These are phyloP conservation scores for Trichoderma virens DNA, from an alignment of 495 filamentous ascomycete species.

Conservation along the genomic window DNA sequence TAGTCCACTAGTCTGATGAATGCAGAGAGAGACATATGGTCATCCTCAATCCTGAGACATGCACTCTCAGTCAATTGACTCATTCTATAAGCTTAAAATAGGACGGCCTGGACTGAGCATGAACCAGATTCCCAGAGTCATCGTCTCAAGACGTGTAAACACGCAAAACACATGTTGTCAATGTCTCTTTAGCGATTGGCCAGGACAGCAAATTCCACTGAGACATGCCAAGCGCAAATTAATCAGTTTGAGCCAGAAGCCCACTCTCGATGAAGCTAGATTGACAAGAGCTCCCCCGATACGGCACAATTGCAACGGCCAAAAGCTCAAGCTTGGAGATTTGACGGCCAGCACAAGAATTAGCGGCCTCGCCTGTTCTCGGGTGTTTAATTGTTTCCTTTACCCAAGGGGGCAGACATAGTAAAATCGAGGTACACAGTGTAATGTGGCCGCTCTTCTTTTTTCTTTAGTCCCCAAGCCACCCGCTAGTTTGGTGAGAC, in stretches of 20 bases:
- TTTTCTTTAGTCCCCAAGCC: not conserved
- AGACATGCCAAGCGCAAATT: conserved; percentile 3
- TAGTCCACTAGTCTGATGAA: too few species aligned
- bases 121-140: not conserved
- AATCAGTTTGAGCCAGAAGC: not conserved
- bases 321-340: not conserved
- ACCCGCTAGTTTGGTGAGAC: not conserved
- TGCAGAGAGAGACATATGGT: too few species aligned
- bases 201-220: not conserved
- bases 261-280: not conserved
- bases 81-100: not conserved
- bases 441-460: not conserved
- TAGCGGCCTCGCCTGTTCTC: not conserved
- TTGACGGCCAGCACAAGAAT: not conserved
- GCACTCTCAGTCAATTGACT: not conserved
- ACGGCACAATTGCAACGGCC: too few species aligned
- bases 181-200: not conserved
- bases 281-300: not conserved
- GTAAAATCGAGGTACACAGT: not conserved
- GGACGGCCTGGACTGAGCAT: not conserved
- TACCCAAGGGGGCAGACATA: not conserved
- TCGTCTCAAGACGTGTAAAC: not conserved
- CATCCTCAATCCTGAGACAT: not conserved
- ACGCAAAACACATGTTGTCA: not conserved
- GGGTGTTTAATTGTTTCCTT: not conserved